These are phyloP conservation scores for Apium graveolens DNA, from an alignment of 129 eudicot species.

Conservation along the genomic window DNA sequence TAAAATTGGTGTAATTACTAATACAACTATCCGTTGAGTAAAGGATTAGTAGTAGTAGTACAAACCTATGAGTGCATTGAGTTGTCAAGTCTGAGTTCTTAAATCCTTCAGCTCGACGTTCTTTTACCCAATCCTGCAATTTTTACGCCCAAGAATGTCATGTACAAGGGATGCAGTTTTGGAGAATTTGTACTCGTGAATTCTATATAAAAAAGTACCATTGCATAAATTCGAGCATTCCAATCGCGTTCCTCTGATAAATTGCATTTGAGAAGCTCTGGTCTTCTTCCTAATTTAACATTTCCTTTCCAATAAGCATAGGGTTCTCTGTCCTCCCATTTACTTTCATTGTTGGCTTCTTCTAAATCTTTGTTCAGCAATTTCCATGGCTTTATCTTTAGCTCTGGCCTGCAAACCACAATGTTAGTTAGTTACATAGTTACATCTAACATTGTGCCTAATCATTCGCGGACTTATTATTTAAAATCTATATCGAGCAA, in stretches of 20 bases:
- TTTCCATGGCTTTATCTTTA: conserved; percentile 72
- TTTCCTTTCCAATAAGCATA: conserved; percentile 94
- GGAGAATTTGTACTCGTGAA: not conserved
- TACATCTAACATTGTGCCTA: not conserved
- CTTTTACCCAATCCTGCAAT: conserved; percentile 42
- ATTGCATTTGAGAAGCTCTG: conserved; percentile 56
- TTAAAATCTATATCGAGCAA: not conserved
- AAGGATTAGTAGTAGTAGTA: not conserved
- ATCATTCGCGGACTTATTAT: not conserved
- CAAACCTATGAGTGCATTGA: conserved; percentile 53
- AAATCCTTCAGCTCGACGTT: conserved; percentile 27
- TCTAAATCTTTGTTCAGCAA: conserved; percentile 37
- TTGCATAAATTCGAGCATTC: conserved; percentile 46
- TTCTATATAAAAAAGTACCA: conserved; percentile 24
- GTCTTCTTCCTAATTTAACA: conserved; percentile 35
- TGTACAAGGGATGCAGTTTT: not conserved
- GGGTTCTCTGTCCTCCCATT: conserved; percentile 64
- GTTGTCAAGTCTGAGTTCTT: conserved; percentile 35
- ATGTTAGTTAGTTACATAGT: too few species aligned
- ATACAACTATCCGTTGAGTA: not conserved
- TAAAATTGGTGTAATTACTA: not conserved
- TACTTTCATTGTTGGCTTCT: conserved; percentile 37
- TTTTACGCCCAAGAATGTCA: not conserved
- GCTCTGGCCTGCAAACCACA: conserved; percentile 54
- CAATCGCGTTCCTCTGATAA: conserved; percentile 34